phyloP scores from a whole-genome alignment of 345 rosid species.

The Citrus sinensis region DVS_A1.0 CM039166.1:14422001-14422500 shows the following conservation, averaged over 20 bases:
- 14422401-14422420: background rate
- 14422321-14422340: slow-evolving; percentile 70
- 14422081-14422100: background rate
- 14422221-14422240: background rate
- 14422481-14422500: background rate
- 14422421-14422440: background rate
- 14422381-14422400: slow-evolving; percentile 73
- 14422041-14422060: slow-evolving; percentile 69
- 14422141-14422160: background rate
- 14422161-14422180: slow-evolving; percentile 2
- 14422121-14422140: background rate
- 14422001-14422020: slow-evolving; percentile 87
- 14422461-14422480: background rate
- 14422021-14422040: slow-evolving; percentile 71
- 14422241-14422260: background rate
- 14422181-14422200: background rate
- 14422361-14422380: slow-evolving; percentile 75
- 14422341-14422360: slow-evolving; percentile 76
- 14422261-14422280: slow-evolving; percentile 63
- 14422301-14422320: slow-evolving; percentile 85
- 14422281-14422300: slow-evolving; percentile 86
- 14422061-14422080: background rate
- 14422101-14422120: background rate
- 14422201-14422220: background rate
- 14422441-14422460: background rate